Evolutionary conservation across 768 basidiomycete genomes (phyloP).

Genomic region (Boletellus ananas): DNA sequence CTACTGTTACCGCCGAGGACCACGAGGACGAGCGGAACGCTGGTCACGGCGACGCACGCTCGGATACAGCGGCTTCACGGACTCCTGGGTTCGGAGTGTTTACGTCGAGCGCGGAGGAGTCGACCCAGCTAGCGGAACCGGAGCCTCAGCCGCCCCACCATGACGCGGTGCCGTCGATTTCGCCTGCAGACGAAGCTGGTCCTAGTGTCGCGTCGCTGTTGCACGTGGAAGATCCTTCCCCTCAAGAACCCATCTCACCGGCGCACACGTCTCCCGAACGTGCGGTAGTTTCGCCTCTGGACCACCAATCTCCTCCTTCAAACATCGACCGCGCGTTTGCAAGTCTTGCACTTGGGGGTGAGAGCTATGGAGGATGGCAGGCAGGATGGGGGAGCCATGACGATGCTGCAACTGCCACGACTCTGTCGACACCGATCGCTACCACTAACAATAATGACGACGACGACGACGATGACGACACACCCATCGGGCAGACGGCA

Average conservation of each 20-base stretch:
- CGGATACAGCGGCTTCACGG: slow-evolving; percentile 12
- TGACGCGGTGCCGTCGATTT: slow-evolving; percentile 32
- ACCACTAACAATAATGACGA: slow-evolving; percentile 37
- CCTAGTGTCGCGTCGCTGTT: slow-evolving; percentile 13
- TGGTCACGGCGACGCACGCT: slow-evolving; percentile 9
- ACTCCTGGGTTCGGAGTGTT: slow-evolving; percentile 52
- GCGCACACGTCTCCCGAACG: slow-evolving; percentile 21
- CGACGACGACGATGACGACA: slow-evolving; percentile 69
- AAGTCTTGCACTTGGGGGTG: slow-evolving; percentile 47
- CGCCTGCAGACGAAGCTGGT: slow-evolving; percentile 30
- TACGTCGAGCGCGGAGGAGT: slow-evolving; percentile 19
- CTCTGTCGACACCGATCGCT: slow-evolving; percentile 20
- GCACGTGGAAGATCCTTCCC: slow-evolving; percentile 11
- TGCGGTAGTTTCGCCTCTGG: slow-evolving; percentile 30
- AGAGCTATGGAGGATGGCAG: slow-evolving; percentile 52
- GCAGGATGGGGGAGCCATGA: slow-evolving; percentile 41
- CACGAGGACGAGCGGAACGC: slow-evolving; percentile 29
- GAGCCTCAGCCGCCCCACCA: slow-evolving; percentile 12
- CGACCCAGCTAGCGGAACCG: slow-evolving; percentile 9
- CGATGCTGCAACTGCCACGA: slow-evolving; percentile 9
- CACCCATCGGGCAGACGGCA: slow-evolving; percentile 52
- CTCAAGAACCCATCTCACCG: slow-evolving; percentile 12
- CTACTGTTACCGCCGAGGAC: slow-evolving; percentile 29
- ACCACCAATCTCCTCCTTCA: slow-evolving; percentile 19
- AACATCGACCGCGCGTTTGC: slow-evolving; percentile 34